phyloP scores from a whole-genome alignment of 305 asterid species.

The Plantago coronopus region DNA sequence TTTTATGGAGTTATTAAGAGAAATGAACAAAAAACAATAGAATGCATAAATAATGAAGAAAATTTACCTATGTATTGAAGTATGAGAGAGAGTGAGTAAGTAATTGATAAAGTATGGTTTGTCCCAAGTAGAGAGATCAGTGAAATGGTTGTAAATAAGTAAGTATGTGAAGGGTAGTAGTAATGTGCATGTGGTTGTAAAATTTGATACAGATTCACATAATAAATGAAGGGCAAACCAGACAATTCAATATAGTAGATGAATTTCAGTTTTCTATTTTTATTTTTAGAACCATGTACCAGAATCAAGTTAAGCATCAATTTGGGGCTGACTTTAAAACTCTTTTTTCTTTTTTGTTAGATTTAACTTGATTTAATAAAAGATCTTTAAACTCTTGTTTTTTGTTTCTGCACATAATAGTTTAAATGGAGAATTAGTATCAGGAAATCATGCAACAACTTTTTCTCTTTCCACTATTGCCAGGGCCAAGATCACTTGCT shows the following conservation, averaged over 20 bases:
- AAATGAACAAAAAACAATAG: background rate
- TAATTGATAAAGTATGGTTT: too few species aligned
- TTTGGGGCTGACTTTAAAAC: background rate
- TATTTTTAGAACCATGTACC: too few species aligned
- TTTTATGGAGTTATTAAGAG: too few species aligned
- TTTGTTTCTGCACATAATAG: slow-evolving; percentile 19
- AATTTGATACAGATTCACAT: background rate
- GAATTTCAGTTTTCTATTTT: background rate
- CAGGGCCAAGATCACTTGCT: slow-evolving; percentile 93
- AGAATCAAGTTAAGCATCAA: too few species aligned
- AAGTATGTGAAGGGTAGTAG: background rate
- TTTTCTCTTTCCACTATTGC: slow-evolving; percentile 26
- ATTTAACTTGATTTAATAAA: slow-evolving; percentile 19
- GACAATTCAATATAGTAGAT: too few species aligned
- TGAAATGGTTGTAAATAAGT: too few species aligned
- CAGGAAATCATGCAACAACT: slow-evolving; percentile 14
- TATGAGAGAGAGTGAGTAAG: too few species aligned
- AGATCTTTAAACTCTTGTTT: slow-evolving; percentile 20
- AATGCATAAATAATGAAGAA: background rate
- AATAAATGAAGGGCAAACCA: too few species aligned
- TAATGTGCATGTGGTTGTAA: background rate
- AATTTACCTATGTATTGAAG: too few species aligned
- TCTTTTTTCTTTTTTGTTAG: slow-evolving; percentile 19
- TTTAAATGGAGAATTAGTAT: slow-evolving; percentile 18
- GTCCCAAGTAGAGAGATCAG: too few species aligned